A percentile compares a stretch with the other conserved stretches of the same genome.
Conservation (phyloP, 352 stramenopile species). For the Globisporangium lucens region DNA sequence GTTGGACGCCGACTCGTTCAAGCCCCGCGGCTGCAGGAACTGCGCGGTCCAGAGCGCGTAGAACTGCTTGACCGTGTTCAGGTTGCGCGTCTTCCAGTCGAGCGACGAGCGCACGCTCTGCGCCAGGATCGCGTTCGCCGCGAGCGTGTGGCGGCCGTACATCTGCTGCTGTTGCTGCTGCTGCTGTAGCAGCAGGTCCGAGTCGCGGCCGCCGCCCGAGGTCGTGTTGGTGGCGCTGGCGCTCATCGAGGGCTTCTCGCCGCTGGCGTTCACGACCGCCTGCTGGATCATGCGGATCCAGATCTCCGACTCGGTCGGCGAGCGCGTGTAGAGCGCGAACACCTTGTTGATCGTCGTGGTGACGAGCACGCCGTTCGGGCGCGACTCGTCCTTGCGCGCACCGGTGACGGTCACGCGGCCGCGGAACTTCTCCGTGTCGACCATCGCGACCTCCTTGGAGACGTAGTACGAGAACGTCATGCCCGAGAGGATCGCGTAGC, state of each 20-base stretch:
- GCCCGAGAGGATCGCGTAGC: conserved; percentile 78
- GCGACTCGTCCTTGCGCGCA: conserved; percentile 55
- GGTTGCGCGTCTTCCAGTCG: conserved; percentile 83
- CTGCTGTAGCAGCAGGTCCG: conserved; percentile 31
- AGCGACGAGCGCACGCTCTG: conserved; percentile 74
- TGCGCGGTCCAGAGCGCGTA: conserved; percentile 78
- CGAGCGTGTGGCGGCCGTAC: conserved; percentile 22
- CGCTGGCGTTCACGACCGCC: conserved; percentile 51
- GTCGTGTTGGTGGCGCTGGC: conserved; percentile 44
- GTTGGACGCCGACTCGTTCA: conserved; percentile 51
- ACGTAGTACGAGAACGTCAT: conserved; percentile 82
- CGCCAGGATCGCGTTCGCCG: conserved; percentile 26
- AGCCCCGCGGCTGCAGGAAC: conserved; percentile 55
- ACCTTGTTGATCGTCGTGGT: conserved; percentile 86
- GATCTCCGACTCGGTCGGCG: conserved; percentile 75
- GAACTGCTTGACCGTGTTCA: conserved; percentile 81
- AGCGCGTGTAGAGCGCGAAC: conserved; percentile 83
- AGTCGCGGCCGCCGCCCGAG: conserved; percentile 36
- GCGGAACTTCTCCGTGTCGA: conserved; percentile 82
- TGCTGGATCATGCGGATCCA: conserved; percentile 86
- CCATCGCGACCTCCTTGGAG: conserved; percentile 73
- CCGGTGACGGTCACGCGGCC: conserved; percentile 79
- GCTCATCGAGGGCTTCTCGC: conserved; percentile 50
- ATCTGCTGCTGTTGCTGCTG: conserved; percentile 24
- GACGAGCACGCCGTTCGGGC: conserved; percentile 75